Conservation (phyloP, 768 basidiomycete species). For the Suillus discolor region DNA sequence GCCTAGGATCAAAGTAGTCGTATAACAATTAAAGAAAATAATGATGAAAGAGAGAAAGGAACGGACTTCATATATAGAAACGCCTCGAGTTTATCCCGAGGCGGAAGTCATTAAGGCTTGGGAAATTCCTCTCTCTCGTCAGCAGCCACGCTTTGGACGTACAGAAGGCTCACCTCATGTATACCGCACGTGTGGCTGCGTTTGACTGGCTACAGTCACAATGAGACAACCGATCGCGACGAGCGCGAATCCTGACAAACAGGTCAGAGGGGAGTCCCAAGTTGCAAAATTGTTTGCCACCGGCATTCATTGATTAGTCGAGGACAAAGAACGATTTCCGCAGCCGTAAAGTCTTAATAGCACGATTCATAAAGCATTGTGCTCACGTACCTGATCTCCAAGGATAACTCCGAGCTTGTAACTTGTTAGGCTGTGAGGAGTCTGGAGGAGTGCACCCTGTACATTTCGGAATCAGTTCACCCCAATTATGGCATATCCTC, state of each 20-base stretch:
- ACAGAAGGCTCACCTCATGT: constrained; percentile 40
- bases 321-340: constrained; percentile 10
- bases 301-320: constrained; percentile 5
- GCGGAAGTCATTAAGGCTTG: constrained; percentile 30
- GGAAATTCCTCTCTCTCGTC: constrained; percentile 35
- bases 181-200: constrained; percentile 36
- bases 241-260: constrained; percentile 29
- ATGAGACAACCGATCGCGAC: constrained; percentile 36
- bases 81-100: constrained; percentile 34
- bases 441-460: not conserved
- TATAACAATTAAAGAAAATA: constrained; percentile 24
- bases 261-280: constrained; percentile 20
- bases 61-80: constrained; percentile 34
- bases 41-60: constrained; percentile 28
- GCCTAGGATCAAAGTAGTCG: constrained; percentile 27
- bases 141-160: constrained; percentile 37
- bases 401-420: constrained; percentile 4
- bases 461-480: not conserved
- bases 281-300: not conserved
- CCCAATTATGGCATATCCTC: constrained; percentile 31
- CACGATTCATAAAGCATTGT: not conserved
- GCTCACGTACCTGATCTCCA: constrained; percentile 7
- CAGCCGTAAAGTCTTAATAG: constrained; percentile 7
- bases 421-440: not conserved
- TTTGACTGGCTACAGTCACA: constrained; percentile 30